Evolutionary conservation across 2,329 filamentous ascomycete species (phyloP), one percentile per base, ranked within the genome.

Genomic region (Alternaria conjuncta): DNA sequence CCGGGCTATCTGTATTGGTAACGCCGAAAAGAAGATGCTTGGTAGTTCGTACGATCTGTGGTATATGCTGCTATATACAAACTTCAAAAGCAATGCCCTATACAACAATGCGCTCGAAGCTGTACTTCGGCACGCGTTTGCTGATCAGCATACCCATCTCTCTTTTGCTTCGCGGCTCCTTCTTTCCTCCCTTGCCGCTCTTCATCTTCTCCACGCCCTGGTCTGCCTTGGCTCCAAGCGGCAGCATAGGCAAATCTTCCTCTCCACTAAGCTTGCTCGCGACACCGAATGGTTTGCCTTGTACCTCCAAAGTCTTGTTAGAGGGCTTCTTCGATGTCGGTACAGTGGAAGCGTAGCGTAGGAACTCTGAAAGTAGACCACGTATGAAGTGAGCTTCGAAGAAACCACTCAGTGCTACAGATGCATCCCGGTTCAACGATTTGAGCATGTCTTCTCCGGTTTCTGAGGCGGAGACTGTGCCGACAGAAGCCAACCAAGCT

Each of bases 111-210:
- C 89, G 88, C 82, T 97, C 93, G 69, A 95, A 86, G 50, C 92
- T 93, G 82, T 97, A 97, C 69, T 90, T 88, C 60, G 91, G 92
- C 65, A 94, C 90, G 77, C 90, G 90, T 82, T 92, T 91, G 76
- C 91, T 93, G 75, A 91, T 88, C 78, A 96, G 81, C 79, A 92
- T 88, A 18, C 92, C 92, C 62, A 90, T 89, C 82, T 97, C 91
- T 79, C 93, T 85, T 71, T 83, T 84, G 71, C 86, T 93, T 70
- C 92, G 87, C 77, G 87, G 83, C 66, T 89, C 85, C 44, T 93
- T 83, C 82, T 93, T 91, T 18, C 93, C 92, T 60, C 89, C 89
- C 50, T 86, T 84, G 70, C 89, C 83, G 69, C 92, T 82, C 86
- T 92, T 79, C 64, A 70, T 78, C 56, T 72, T 75, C 61, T 75